phyloP scores from a whole-genome alignment of 169 alveolate species.

The Plasmodium coatneyi region DNA sequence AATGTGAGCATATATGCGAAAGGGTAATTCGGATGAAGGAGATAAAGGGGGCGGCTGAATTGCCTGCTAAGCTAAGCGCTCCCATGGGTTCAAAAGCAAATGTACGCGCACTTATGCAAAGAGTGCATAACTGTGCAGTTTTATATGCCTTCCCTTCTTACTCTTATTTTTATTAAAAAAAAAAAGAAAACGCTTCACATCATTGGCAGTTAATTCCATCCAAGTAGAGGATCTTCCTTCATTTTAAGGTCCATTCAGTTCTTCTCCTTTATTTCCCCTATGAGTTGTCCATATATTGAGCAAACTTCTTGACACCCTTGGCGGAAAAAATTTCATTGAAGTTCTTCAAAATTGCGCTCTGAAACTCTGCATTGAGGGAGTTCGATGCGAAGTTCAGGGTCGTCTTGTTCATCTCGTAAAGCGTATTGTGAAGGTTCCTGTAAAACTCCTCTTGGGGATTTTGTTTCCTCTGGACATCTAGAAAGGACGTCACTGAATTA shows the following conservation, averaged over 20 bases:
- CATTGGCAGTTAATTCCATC: neutral
- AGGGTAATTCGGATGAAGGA: neutral
- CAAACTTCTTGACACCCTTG: neutral
- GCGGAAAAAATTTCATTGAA: neutral
- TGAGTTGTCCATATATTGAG: neutral
- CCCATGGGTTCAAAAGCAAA: neutral
- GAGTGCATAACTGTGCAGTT: neutral
- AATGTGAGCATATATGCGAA: neutral
- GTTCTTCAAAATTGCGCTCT: neutral
- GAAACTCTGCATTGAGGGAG: neutral
- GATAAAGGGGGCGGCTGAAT: neutral
- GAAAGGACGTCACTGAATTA: neutral
- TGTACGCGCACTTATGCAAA: neutral
- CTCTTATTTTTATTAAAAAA: neutral
- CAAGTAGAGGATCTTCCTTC: neutral
- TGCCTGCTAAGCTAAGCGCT: neutral
- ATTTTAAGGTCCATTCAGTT: too few species aligned
- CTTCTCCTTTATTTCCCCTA: neutral
- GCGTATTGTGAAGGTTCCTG: neutral
- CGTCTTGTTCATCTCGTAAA: neutral
- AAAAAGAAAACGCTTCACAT: neutral
- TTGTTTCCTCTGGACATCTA: slow-evolving; percentile 5
- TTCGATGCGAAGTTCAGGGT: neutral
- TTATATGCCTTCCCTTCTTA: neutral
- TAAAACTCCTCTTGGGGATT: slow-evolving; percentile 4